phyloP scores from a whole-genome alignment of 2,329 filamentous ascomycete species.

The Penicillium sp. region DNA sequence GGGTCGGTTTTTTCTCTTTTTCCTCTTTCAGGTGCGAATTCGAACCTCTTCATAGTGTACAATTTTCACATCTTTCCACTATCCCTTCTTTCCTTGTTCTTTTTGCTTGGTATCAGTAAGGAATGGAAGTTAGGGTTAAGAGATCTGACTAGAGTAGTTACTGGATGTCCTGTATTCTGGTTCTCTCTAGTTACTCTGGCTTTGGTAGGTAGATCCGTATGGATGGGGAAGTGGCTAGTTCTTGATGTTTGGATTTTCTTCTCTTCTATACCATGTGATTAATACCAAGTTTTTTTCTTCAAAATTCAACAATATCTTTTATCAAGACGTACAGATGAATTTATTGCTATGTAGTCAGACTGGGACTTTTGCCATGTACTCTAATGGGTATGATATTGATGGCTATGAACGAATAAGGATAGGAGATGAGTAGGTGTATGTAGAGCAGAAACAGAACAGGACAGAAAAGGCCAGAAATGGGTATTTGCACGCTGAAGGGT shows the following conservation, averaged over 20 bases:
- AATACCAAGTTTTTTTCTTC: neutral
- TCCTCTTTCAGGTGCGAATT: constrained; percentile 11
- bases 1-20: constrained; percentile 21
- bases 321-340: no score
- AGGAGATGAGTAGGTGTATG: neutral
- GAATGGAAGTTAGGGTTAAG: neutral
- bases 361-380: neutral
- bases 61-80: constrained; percentile 26
- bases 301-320: neutral
- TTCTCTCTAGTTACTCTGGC: neutral
- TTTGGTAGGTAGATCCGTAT: neutral
- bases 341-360: no score
- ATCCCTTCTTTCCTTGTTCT: constrained; percentile 2
- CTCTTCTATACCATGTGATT: neutral
- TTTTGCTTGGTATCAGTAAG: neutral
- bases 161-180: neutral
- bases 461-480: neutral
- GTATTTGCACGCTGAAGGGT: constrained; percentile 7
- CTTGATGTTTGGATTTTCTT: neutral
- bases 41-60: constrained; percentile 31
- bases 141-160: neutral
- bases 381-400: neutral
- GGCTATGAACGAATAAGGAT: neutral
- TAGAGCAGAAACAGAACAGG: neutral
- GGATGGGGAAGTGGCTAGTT: neutral